Evolutionary conservation across 1,139 yeast genomes (phyloP).

Genomic region (Hansenula lynferdii): DNA sequence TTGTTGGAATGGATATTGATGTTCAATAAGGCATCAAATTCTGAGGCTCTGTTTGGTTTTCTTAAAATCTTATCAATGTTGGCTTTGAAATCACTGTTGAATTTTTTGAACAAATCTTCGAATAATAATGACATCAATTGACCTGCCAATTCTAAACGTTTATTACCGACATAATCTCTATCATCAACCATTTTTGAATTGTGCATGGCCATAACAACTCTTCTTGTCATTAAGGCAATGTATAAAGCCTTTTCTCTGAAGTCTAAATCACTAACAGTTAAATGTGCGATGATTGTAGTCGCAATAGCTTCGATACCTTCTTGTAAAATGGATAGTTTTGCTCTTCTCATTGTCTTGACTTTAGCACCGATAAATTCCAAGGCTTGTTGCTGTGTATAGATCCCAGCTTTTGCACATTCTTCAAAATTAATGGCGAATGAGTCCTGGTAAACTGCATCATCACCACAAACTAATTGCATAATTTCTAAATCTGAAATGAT

Average conservation of each 20-base stretch:
- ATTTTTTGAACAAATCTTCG: constrained; percentile 89
- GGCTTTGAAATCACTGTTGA: constrained; percentile 91
- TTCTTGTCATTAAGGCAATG: constrained; percentile 93
- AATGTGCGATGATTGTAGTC: constrained; percentile 92
- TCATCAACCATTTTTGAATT: constrained; percentile 96
- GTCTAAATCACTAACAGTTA: constrained; percentile 80
- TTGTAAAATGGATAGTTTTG: constrained; percentile 73
- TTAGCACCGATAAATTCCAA: constrained; percentile 84
- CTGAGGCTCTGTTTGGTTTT: constrained; percentile 99
- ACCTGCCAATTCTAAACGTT: constrained; percentile 97
- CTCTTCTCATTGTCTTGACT: constrained; percentile 90
- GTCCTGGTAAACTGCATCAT: constrained; percentile 87
- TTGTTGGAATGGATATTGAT: constrained; percentile 95
- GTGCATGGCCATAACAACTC: constrained; percentile 93
- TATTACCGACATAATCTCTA: constrained; percentile 98
- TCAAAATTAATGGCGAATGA: constrained; percentile 89
- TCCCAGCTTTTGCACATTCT: constrained; percentile 83
- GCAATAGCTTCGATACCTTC: constrained; percentile 98
- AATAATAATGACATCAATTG: constrained; percentile 93
- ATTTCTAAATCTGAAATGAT: constrained; percentile 99
- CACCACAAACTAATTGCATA: constrained; percentile 95
- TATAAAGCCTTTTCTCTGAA: constrained; percentile 93
- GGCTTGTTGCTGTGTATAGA: constrained; percentile 93
- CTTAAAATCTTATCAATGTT: constrained; percentile 94
- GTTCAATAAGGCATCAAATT: constrained; percentile 94